phyloP scores from a whole-genome alignment of 2,329 filamentous ascomycete species.

The Setomelanomma holmii region DNA sequence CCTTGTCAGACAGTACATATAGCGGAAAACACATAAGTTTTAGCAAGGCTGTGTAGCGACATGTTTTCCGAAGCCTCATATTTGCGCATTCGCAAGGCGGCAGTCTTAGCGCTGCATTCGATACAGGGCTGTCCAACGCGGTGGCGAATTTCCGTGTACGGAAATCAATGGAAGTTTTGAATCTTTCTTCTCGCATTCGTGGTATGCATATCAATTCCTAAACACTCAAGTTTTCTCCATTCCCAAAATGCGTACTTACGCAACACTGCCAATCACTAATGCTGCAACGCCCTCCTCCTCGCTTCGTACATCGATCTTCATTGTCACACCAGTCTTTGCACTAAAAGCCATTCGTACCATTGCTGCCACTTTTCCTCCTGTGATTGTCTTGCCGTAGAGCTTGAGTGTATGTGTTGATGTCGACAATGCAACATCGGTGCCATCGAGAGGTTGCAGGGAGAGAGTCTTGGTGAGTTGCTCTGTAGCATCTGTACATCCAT shows the following conservation, averaged over 20 bases:
- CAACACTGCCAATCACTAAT: slow-evolving; percentile 83
- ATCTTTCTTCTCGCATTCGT: neutral
- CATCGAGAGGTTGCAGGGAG: slow-evolving; percentile 91
- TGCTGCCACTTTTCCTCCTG: slow-evolving; percentile 85
- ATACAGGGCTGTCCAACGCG: neutral
- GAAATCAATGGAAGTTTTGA: neutral
- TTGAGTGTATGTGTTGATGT: slow-evolving; percentile 93
- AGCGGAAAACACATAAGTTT: too few relatives aligned
- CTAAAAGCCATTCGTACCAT: slow-evolving; percentile 93
- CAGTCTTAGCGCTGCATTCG: neutral
- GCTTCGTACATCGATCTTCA: slow-evolving; percentile 89
- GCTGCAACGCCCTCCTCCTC: slow-evolving; percentile 92
- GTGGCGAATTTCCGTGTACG: neutral
- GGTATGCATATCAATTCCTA: neutral
- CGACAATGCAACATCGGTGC: slow-evolving; percentile 87
- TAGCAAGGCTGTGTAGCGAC: too few relatives aligned
- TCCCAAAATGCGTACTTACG: slow-evolving; percentile 55
- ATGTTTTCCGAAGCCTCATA: neutral
- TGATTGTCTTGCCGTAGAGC: slow-evolving; percentile 92
- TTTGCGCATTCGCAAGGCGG: neutral
- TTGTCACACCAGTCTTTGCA: slow-evolving; percentile 90
- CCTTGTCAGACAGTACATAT: too few relatives aligned
- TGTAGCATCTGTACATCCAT: slow-evolving; percentile 73
- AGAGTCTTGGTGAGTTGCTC: slow-evolving; percentile 87
- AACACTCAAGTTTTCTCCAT: neutral